Evolutionary conservation across 345 rosid genomes (phyloP), one percentile per base, ranked within the genome.

Genomic region (Eucalyptus globulus): DNA sequence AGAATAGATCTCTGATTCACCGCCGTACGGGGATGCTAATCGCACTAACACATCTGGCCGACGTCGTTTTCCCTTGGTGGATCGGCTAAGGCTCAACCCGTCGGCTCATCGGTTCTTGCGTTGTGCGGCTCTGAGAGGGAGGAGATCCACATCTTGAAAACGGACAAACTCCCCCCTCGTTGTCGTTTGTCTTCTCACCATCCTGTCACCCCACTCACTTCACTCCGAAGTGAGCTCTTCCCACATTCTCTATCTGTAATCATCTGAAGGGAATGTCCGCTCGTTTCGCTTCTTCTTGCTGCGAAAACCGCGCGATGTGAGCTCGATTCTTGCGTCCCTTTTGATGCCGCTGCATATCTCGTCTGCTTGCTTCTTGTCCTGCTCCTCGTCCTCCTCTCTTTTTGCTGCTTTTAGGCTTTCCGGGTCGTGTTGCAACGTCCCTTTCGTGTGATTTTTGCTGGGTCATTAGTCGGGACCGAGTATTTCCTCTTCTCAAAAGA

Each of bases 111-210:
- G 45, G 85, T 21, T 76, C 9, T 89, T 89, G 93, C 80, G 91
- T 43, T 90, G 91, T 90, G 92, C 93, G 93, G 92, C 85, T 76
- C 80, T 86, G 50, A 62, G 80, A 44, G 88, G 9, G 56, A 58
- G 83, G 47, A 11, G 85, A 40, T 65, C 80, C 88, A 89, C 88
- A 69, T 85, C 6, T 16, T 87, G 86, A 14, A 87, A 85, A 49
- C 81, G 58, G 27, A 89, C 83, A 87, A 10, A 89, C 81, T 90
- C 56, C 87, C 87, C 91, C 14, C 62, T 26, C 29, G 6, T 9
- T 87, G 87, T 90, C 87, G 85, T 62, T 14, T 81, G 27, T 49
- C 80, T 24, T 60, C 26, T 67, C 80, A 67, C 31, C 60, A 80
- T 49, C 58, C 87, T 45, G 24, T 88, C 72, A 58, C 87, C 58